Percentiles rank a stretch among this genome's conserved stretches.
These are phyloP conservation scores for Oehlia diaphana DNA, from an alignment of 192 early-diverging fungal genomes.

Conservation along the genomic window DNA sequence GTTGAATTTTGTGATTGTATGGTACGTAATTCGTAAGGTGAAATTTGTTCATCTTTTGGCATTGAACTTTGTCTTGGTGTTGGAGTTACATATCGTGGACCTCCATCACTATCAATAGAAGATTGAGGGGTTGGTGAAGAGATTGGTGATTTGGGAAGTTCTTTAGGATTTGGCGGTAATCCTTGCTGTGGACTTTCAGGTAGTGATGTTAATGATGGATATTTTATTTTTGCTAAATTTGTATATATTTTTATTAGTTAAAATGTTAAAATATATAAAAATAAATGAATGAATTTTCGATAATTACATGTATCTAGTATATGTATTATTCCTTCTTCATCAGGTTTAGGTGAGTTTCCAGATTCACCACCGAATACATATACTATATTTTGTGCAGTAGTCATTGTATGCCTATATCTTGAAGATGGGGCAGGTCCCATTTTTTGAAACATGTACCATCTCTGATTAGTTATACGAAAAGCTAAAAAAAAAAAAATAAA, in stretches of 20 bases:
- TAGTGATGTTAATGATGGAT: conserved; percentile 18
- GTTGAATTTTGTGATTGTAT: neutral
- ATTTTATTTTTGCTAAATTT: conserved; percentile 49
- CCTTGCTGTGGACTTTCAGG: neutral
- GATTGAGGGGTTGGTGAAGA: no score
- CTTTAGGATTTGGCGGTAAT: neutral
- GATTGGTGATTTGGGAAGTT: no score
- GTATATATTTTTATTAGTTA: neutral
- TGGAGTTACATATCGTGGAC: neutral
- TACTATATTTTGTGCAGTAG: conserved; percentile 44
- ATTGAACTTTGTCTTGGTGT: neutral
- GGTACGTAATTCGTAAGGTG: no score
- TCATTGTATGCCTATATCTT: conserved; percentile 45
- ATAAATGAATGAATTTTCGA: neutral
- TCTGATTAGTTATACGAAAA: conserved; percentile 36
- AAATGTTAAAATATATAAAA: no score
- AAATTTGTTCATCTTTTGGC: neutral
- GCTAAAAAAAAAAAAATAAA: neutral
- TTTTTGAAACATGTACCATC: conserved; percentile 53
- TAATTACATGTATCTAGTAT: conserved; percentile 53
- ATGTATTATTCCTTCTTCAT: conserved; percentile 42
- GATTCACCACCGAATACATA: conserved; percentile 58
- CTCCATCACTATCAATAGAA: neutral
- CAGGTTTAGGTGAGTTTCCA: conserved; percentile 39
- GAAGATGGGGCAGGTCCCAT: conserved; percentile 48